A percentile compares a stretch with the other conserved stretches of the same genome.
phyloP scores from a whole-genome alignment of 306 rosid species.

The Pueraria montana region DNA sequence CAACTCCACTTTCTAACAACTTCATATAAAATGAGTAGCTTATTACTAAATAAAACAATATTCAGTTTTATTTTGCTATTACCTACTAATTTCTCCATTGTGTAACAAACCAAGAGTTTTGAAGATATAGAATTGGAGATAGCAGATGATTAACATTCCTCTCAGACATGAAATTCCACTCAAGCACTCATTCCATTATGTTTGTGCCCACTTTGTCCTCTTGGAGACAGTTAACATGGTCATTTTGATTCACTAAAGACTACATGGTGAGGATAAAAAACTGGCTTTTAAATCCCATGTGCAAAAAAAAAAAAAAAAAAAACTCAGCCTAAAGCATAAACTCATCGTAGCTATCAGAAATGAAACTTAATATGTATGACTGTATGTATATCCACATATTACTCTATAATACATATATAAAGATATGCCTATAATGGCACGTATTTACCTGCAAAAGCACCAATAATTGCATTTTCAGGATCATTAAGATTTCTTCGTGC shows the following conservation, averaged over 20 bases:
- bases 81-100: slow-evolving; percentile 25
- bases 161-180: not conserved
- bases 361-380: not conserved
- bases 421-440: slow-evolving; percentile 26
- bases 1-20: too few relatives aligned
- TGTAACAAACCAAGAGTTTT: slow-evolving; percentile 17
- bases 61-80: slow-evolving; percentile 8
- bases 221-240: not conserved
- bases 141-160: slow-evolving; percentile 22
- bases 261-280: not conserved
- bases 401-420: not conserved
- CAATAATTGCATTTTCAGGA: slow-evolving; percentile 93
- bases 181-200: not conserved
- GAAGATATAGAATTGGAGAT: slow-evolving; percentile 18
- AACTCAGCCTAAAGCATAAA: slow-evolving; percentile 17
- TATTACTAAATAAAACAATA: slow-evolving; percentile 20
- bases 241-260: not conserved
- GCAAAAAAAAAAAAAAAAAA: not conserved
- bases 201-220: not conserved
- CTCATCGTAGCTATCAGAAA: slow-evolving; percentile 1
- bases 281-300: not conserved
- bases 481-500: slow-evolving; percentile 82
- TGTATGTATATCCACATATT: slow-evolving; percentile 1
- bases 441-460: slow-evolving; percentile 92
- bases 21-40: not conserved